Conservation (phyloP, 768 basidiomycete species). For the Trametes cubensis region DNA sequence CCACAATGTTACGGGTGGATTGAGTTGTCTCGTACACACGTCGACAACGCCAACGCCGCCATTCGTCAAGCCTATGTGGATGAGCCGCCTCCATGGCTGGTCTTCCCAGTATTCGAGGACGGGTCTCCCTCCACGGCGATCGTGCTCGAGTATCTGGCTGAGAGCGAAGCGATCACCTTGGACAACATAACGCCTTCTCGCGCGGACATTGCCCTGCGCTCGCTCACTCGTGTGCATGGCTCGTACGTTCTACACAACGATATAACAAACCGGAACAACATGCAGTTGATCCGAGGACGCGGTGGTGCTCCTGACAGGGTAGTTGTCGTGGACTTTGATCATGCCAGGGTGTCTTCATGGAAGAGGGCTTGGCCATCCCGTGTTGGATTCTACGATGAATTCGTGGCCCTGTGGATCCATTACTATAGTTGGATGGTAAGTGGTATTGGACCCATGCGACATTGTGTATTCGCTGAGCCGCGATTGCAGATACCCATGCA, state of each 20-base stretch:
- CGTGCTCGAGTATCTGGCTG: slow-evolving; percentile 22
- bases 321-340: not conserved
- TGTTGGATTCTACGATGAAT: not conserved
- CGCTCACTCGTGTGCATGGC: slow-evolving; percentile 10
- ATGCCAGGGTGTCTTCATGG: not conserved
- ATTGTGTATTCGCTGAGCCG: too few relatives aligned
- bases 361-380: not conserved
- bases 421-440: not conserved
- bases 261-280: not conserved
- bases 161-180: not conserved
- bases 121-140: slow-evolving; percentile 6
- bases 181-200: slow-evolving; percentile 5
- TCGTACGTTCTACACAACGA: slow-evolving; percentile 19
- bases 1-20: slow-evolving; percentile 22
- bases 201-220: slow-evolving; percentile 12
- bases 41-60: not conserved
- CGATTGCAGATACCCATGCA: too few relatives aligned
- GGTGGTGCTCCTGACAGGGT: not conserved
- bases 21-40: not conserved
- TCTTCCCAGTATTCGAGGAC: not conserved
- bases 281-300: not conserved
- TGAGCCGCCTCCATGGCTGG: not conserved
- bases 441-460: too few relatives aligned
- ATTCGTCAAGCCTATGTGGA: not conserved
- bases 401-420: not conserved